These are phyloP conservation scores for Flaveria bidentis DNA, from an alignment of 129 eudicot genomes.

Conservation along the genomic window DNA sequence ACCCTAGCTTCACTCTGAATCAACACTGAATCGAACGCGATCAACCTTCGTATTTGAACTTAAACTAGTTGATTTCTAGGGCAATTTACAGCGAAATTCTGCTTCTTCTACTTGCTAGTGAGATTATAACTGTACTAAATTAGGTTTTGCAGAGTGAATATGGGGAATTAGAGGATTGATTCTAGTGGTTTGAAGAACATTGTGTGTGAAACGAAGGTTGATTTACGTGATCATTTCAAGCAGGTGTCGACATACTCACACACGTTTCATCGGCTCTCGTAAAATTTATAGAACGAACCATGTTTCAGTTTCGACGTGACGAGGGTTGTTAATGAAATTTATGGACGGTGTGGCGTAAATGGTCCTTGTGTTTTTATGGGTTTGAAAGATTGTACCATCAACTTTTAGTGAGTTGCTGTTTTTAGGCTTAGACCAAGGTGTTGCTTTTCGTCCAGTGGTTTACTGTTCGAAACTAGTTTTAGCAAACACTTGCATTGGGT, in stretches of 20 bases:
- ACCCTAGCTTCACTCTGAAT: slow-evolving; percentile 38
- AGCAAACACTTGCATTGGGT: no score
- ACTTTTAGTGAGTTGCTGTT: not conserved
- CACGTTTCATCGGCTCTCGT: not conserved
- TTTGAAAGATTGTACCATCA: not conserved
- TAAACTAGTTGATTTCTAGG: slow-evolving; percentile 36
- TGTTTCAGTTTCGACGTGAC: not conserved
- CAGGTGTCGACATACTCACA: not conserved
- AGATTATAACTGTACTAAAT: slow-evolving; percentile 9
- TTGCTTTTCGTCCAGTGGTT: no score
- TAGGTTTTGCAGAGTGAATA: not conserved
- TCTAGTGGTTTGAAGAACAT: not conserved
- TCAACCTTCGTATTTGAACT: slow-evolving; percentile 10
- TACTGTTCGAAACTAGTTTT: no score
- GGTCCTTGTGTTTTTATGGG: not conserved
- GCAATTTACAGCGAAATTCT: slow-evolving; percentile 26
- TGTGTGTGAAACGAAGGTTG: not conserved
- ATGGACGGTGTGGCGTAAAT: not conserved
- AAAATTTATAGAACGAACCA: not conserved
- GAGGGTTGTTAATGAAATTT: not conserved
- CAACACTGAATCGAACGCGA: slow-evolving; percentile 21
- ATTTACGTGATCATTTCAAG: slow-evolving; percentile 29
- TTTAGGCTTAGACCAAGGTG: no score
- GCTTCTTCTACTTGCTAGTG: slow-evolving; percentile 8
- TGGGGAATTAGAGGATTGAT: not conserved